Evolutionary conservation across 2,329 filamentous ascomycete species (phyloP), one percentile per base, ranked within the genome.

Genomic region (Pseudopyrenochaeta lycopersici): DNA sequence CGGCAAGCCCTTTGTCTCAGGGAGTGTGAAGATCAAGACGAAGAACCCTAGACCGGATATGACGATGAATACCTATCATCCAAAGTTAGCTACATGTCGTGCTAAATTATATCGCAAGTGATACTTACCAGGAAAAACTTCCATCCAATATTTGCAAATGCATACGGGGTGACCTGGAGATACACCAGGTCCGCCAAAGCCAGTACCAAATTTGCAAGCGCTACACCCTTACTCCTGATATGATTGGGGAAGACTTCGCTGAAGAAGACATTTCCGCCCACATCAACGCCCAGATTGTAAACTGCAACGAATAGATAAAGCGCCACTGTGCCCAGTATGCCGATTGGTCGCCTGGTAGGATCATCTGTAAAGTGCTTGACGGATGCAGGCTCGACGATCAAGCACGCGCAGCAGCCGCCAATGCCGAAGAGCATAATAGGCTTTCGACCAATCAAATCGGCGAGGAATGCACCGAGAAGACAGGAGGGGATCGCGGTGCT

Each of bases 131-230:
- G 46, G 46, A 70, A 74, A 49, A 68, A 75, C 9, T 60, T 67
- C 66, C 70, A 72, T 7, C 64, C 64, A 38, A 74, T 71, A 15
- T 65, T 70, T 1, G 57, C 62, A 46, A 74, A 73, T 2, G 71
- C 72, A 3, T 66, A 72, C 1, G 68, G 62, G 2, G 69, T 67
- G 1, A 61, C 65, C 48, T 72, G 68, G 1, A 69, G 50, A 40
- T 67, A 71, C 3, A 73, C 54, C 10, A 71, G 61, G 38, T 71
- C 75, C 59, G 77, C 82, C 48, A 78, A 76, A 20, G 62, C 60
- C n/a, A 68, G 46, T 4, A 61, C 64, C 7, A 64, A 61, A 33
- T 66, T 58, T n/a, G 54, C 56, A 10, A 65, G 49, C 32, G 58
- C 63, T 14, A 66, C 57, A n/a, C 66, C 64, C 41, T 71, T 70